phyloP scores from a whole-genome alignment of 192 early-diverging fungal genomes.

The Allomyces javanicus region DNA sequence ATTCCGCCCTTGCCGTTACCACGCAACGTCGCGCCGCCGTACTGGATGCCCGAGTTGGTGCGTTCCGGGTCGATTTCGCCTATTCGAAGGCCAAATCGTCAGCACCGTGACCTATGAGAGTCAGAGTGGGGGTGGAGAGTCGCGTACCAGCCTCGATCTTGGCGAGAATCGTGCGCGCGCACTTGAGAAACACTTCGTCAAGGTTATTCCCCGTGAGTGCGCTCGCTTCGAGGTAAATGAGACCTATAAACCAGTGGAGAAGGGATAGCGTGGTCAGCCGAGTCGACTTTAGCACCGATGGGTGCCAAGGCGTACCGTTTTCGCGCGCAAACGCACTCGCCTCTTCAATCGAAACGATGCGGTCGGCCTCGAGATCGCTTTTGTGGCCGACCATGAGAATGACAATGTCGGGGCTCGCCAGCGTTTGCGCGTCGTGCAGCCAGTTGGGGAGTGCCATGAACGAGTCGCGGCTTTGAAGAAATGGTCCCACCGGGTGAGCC shows the following conservation, averaged over 20 bases:
- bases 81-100: not conserved
- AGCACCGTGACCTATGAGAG: not conserved
- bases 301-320: no score
- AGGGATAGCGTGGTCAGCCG: no score
- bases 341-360: slow-evolving; percentile 27
- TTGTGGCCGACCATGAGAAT: slow-evolving; percentile 59
- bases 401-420: slow-evolving; percentile 44
- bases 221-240: not conserved
- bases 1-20: no score
- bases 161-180: not conserved
- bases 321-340: slow-evolving; percentile 33
- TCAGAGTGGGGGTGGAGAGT: not conserved
- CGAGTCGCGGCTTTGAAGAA: slow-evolving; percentile 22
- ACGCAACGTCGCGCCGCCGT: not conserved
- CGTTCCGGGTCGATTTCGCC: not conserved
- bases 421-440: slow-evolving; percentile 40
- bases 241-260: not conserved
- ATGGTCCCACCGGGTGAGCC: not conserved
- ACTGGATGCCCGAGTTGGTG: not conserved
- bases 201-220: not conserved
- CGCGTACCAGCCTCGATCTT: not conserved
- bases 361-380: slow-evolving; percentile 24
- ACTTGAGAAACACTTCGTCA: not conserved
- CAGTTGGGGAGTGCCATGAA: slow-evolving; percentile 42
- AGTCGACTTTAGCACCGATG: no score